Percentiles rank a stretch among this genome's conserved stretches.
These are phyloP conservation scores for Solanum chacoense DNA, from an alignment of 305 asterid species.

Conservation along the genomic window DNA sequence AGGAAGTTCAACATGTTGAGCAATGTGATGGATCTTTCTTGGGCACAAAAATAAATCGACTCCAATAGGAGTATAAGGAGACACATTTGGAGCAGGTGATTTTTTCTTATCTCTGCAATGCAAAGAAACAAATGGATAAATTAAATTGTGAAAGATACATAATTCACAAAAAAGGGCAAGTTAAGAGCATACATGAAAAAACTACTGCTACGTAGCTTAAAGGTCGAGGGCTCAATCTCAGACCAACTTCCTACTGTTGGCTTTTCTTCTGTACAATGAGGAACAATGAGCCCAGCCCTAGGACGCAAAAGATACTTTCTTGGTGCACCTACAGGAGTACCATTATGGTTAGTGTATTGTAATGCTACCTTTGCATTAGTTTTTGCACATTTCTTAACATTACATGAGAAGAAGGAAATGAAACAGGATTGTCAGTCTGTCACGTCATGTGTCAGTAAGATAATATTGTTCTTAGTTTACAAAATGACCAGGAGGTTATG, in stretches of 20 bases:
- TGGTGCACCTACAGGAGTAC: conserved; percentile 45
- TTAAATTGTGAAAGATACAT: not conserved
- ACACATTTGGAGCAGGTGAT: conserved; percentile 50
- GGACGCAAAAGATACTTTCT: conserved; percentile 67
- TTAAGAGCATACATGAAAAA: conserved; percentile 58
- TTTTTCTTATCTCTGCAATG: conserved; percentile 88
- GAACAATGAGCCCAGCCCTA: conserved; percentile 74
- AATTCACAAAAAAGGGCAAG: not conserved
- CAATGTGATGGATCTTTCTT: conserved; percentile 79
- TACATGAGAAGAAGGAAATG: not conserved
- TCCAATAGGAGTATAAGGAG: conserved; percentile 83
- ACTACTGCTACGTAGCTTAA: conserved; percentile 81
- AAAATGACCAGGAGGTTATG: not conserved
- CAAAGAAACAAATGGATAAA: not conserved
- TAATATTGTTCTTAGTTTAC: not conserved
- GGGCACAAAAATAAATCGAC: conserved; percentile 69
- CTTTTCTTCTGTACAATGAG: conserved; percentile 62
- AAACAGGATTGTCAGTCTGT: not conserved
- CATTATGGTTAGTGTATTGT: not conserved
- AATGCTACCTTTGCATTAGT: not conserved
- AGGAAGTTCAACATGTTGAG: conserved; percentile 87
- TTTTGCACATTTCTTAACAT: not conserved
- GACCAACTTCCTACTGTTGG: conserved; percentile 74
- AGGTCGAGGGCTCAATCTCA: conserved; percentile 61
- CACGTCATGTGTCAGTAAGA: not conserved